These are phyloP conservation scores for Fusarium fracticaudum DNA, from an alignment of 2,329 filamentous ascomycete species.

Conservation along the genomic window DNA sequence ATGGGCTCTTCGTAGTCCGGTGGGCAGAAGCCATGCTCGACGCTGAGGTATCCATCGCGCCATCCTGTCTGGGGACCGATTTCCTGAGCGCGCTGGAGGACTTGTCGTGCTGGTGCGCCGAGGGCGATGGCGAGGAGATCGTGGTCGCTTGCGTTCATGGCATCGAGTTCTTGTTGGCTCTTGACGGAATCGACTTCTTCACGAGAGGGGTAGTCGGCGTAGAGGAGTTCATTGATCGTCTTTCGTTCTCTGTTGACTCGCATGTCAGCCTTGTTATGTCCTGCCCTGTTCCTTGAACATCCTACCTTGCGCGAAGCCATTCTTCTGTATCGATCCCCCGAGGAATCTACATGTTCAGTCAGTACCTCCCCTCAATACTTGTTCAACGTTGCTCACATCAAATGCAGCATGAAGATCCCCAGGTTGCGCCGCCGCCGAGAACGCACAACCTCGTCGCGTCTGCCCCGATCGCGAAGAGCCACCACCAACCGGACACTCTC, in stretches of 20 bases:
- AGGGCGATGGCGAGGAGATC: slow-evolving; percentile 62
- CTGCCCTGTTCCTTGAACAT: background rate
- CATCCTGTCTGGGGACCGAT: slow-evolving; percentile 62
- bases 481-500: slow-evolving; percentile 34
- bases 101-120: slow-evolving; percentile 63
- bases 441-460: slow-evolving; percentile 29
- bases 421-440: slow-evolving; percentile 26
- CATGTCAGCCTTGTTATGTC: background rate
- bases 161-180: slow-evolving; percentile 54
- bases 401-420: slow-evolving; percentile 37
- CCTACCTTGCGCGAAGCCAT: slow-evolving; percentile 53
- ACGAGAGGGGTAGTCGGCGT: slow-evolving; percentile 54
- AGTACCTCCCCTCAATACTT: accelerated
- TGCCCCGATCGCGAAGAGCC: slow-evolving; percentile 2
- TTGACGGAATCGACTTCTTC: slow-evolving; percentile 52
- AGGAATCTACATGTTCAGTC: slow-evolving; percentile 50
- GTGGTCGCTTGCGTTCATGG: slow-evolving; percentile 57
- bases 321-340: slow-evolving; percentile 56
- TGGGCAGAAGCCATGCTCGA: slow-evolving; percentile 62
- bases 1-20: slow-evolving; percentile 60
- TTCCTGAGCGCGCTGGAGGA: slow-evolving; percentile 62
- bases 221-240: slow-evolving; percentile 59
- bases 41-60: slow-evolving; percentile 52
- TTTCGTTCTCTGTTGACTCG: slow-evolving; percentile 51
- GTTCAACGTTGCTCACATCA: background rate